Base-by-base conservation (phyloP, 768 basidiomycete genomes). In the Tephrocybe sp. region DNA sequence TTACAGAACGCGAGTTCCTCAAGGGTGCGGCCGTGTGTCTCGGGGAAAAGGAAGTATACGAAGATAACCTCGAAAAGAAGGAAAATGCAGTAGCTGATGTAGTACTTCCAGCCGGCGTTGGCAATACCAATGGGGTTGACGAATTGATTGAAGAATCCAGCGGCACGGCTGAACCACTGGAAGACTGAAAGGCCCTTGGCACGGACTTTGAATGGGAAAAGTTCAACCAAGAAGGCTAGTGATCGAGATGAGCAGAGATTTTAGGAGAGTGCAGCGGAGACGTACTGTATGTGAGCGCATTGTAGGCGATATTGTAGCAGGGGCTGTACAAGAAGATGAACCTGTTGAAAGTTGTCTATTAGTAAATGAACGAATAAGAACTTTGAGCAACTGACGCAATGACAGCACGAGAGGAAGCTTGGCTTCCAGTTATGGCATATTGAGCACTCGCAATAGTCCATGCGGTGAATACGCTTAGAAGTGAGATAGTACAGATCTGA, bases 181-280 rank as follows among this genome's bases (percentile, higher is more conserved):
- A 80, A 84, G 13, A 85, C 59, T 4, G 82, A 67, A 44, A 86
- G 75, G 31, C 84, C 84, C 61, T 76, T 79, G 1, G 84, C 76
- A 49, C 84, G 80, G 24, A 75, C 74, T 53, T 81, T 77, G 68
- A 72, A 86, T 0, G 84, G 84, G 71, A 86, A 85, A 26, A 86
- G 60, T 57, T 86, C 84, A n/a, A 85, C 82, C 52, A 84, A 64
- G 73, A 73, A 84, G 5, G 83, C 82, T 82, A 55, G 21, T 26
- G 19, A 78, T 62, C 8, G 73, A 44, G n/a, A 74, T 75, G 39
- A 1, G 27, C 32, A 16, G 42, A 18, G 15, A 35, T 18, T 5
- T 13, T 8, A 44, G 2, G 22, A 36, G 8, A 34, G 32, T 8
- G n/a, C 9, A n/a, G 36, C 5, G 24, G 11, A 4, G 9, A 26